Evolutionary conservation across 2,329 filamentous ascomycete genomes (phyloP).

Genomic region (Colletotrichum sp.): DNA sequence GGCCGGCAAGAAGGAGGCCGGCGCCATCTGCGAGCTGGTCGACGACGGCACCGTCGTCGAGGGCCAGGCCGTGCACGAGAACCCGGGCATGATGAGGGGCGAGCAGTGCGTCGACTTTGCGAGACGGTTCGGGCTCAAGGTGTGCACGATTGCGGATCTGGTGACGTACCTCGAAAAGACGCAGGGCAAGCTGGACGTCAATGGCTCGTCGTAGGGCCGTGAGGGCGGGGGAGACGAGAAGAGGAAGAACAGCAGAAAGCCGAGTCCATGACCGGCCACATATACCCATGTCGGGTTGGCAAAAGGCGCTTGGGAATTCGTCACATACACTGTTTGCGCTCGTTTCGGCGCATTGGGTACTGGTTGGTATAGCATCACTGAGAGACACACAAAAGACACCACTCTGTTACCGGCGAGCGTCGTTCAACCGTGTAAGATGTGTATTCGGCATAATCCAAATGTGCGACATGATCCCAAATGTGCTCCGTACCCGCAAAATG

Average conservation of each 20-base stretch:
- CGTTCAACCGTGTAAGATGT: neutral
- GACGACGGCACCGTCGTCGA: slow-evolving; percentile 78
- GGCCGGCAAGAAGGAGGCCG: slow-evolving; percentile 77
- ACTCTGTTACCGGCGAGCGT: neutral
- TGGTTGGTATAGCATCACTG: neutral
- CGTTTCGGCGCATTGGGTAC: neutral
- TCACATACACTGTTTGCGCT: neutral
- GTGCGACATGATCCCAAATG: neutral
- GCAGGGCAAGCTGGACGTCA: slow-evolving; percentile 63
- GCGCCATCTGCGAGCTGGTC: slow-evolving; percentile 90
- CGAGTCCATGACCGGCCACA: neutral
- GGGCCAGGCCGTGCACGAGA: slow-evolving; percentile 68
- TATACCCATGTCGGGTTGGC: neutral
- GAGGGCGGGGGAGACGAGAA: neutral
- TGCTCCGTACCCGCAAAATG: neutral
- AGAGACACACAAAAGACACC: neutral
- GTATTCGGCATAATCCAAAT: neutral
- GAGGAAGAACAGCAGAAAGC: neutral
- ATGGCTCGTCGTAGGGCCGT: slow-evolving; percentile 35
- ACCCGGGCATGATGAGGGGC: slow-evolving; percentile 88
- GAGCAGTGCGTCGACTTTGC: slow-evolving; percentile 91
- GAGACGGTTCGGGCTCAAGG: slow-evolving; percentile 84
- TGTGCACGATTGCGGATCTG: slow-evolving; percentile 94
- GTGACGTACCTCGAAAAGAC: slow-evolving; percentile 79
- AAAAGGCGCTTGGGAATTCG: neutral